Percentiles rank a stretch among this genome's conserved stretches.
These are phyloP conservation scores for Colletotrichum liaoningense DNA, from an alignment of 2,329 filamentous ascomycete genomes.

Conservation along the genomic window DNA sequence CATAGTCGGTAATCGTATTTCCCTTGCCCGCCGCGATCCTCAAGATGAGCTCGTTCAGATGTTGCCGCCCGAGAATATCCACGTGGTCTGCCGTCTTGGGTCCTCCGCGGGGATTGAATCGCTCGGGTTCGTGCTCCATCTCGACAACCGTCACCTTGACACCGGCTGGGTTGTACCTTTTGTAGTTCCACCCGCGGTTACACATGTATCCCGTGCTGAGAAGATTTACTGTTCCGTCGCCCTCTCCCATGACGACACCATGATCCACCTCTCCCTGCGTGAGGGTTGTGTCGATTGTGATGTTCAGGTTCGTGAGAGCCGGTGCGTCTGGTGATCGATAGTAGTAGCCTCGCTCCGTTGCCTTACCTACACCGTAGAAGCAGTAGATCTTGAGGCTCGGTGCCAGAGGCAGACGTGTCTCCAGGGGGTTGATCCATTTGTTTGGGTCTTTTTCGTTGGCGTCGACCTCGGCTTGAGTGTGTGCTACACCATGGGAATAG, in stretches of 20 bases:
- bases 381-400: constrained; percentile 95
- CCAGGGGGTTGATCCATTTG: constrained; percentile 97
- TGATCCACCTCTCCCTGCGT: constrained; percentile 77
- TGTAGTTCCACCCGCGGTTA: constrained; percentile 91
- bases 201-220: constrained; percentile 97
- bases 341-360: constrained; percentile 92
- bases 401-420: constrained; percentile 86
- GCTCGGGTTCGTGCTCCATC: constrained; percentile 96
- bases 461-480: constrained; percentile 83
- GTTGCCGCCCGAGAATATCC: constrained; percentile 90
- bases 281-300: constrained; percentile 77
- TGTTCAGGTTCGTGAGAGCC: constrained; percentile 74
- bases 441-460: constrained; percentile 78
- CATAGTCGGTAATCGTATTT: constrained; percentile 79
- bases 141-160: constrained; percentile 87
- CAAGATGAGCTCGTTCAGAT: constrained; percentile 90
- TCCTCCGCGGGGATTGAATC: constrained; percentile 84
- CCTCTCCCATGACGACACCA: constrained; percentile 95
- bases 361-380: constrained; percentile 96
- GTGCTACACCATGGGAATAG: constrained; percentile 91
- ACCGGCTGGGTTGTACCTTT: constrained; percentile 90
- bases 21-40: constrained; percentile 88
- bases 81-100: constrained; percentile 88
- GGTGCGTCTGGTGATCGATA: constrained; percentile 79
- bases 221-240: constrained; percentile 95